Evolutionary conservation across 768 basidiomycete genomes (phyloP).

Genomic region (Serendipita vermifera): DNA sequence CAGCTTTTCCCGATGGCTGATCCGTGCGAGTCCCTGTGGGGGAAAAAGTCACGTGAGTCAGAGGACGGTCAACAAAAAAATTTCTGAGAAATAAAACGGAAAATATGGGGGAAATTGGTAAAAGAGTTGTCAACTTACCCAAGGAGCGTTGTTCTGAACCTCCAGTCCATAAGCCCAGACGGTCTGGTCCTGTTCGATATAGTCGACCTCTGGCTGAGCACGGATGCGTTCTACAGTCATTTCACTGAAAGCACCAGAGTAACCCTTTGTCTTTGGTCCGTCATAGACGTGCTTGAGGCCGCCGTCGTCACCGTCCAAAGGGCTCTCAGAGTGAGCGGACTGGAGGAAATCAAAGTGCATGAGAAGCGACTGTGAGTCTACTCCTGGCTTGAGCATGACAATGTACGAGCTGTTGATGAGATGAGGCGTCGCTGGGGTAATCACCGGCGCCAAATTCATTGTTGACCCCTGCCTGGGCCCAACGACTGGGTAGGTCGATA

Average conservation of each 20-base stretch:
- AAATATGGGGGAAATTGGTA: too few relatives aligned
- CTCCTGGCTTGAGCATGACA: conserved; percentile 67
- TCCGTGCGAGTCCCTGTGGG: conserved; percentile 95
- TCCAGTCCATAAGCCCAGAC: conserved; percentile 31
- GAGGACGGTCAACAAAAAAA: neutral
- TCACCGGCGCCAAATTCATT: conserved; percentile 47
- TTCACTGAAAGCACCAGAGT: conserved; percentile 66
- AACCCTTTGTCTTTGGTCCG: conserved; percentile 52
- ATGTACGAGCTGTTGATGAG: conserved; percentile 85
- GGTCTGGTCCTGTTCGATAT: conserved; percentile 86
- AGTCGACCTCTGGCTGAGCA: conserved; percentile 76
- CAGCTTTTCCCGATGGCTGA: conserved; percentile 74
- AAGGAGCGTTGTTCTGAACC: conserved; percentile 61
- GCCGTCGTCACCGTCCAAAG: conserved; percentile 37
- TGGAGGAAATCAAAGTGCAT: conserved; percentile 74
- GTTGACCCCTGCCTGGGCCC: conserved; percentile 29
- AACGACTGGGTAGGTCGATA: conserved; percentile 31
- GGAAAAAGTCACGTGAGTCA: too few relatives aligned
- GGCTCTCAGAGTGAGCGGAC: conserved; percentile 41
- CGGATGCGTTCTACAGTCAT: conserved; percentile 63
- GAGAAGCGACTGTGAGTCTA: conserved; percentile 42
- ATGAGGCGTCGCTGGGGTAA: conserved; percentile 16
- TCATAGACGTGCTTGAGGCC: conserved; percentile 58
- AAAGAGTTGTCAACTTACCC: conserved; percentile 42
- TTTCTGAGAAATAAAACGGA: too few relatives aligned